Conservation (phyloP, 31 red algal species). For the Endocladia muricata region DNA sequence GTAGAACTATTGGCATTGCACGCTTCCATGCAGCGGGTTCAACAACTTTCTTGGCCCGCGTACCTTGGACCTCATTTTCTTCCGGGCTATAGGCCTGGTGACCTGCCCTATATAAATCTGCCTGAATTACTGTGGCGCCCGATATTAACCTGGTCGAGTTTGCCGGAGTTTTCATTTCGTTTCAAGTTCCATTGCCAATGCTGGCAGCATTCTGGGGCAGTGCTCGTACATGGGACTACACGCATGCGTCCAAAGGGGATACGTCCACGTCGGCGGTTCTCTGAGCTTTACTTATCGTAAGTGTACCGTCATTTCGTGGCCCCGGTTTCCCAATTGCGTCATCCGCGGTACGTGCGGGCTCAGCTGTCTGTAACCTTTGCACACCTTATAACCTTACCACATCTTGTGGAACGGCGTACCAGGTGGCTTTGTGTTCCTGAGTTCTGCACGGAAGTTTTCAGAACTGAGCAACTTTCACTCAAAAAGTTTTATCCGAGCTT, state of each 20-base stretch:
- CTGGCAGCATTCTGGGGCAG: background rate
- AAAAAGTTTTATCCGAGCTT: background rate
- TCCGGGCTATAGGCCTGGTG: background rate
- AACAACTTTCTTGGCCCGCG: background rate
- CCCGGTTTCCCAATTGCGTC: too few relatives aligned
- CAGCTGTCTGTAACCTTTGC: too few relatives aligned
- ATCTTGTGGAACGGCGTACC: background rate
- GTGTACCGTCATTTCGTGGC: too few relatives aligned
- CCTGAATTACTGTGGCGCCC: background rate
- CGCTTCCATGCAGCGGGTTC: conserved; percentile 13
- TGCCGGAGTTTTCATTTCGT: background rate
- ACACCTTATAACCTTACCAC: too few relatives aligned
- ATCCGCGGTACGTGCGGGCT: too few relatives aligned
- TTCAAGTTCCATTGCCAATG: background rate
- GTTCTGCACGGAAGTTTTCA: too few relatives aligned
- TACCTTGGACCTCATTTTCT: background rate
- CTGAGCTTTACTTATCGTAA: too few relatives aligned
- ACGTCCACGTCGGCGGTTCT: too few relatives aligned
- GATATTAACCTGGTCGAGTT: background rate
- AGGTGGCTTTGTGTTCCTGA: background rate
- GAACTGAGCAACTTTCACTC: background rate
- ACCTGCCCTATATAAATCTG: background rate
- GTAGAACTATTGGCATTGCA: background rate
- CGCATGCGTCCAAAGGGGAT: background rate
- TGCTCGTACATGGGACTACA: background rate